Percentiles rank a stretch among this genome's conserved stretches.
Conservation (phyloP, 441 rosid genomes). For the Corymbia calophylla region DNA sequence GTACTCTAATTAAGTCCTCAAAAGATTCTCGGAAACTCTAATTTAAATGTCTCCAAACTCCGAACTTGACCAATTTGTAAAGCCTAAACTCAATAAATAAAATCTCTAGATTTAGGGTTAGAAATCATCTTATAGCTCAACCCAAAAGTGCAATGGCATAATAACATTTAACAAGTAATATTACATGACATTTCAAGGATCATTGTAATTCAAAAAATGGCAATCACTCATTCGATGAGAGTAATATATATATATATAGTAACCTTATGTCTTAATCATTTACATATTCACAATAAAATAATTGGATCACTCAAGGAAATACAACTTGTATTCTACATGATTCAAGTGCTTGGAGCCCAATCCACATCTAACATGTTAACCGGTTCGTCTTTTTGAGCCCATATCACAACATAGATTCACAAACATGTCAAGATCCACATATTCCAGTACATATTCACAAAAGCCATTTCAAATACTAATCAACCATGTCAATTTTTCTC, state of each 20-base stretch:
- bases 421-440: neutral
- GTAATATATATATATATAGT: neutral
- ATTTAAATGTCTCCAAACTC: neutral
- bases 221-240: neutral
- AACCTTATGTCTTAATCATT: neutral
- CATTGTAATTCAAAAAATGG: neutral
- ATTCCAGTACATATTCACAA: neutral
- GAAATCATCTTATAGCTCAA: neutral
- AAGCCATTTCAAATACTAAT: neutral
- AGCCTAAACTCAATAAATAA: neutral
- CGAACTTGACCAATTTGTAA: neutral
- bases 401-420: neutral
- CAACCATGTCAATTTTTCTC: neutral
- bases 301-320: neutral
- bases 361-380: neutral
- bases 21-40: neutral
- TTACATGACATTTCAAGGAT: neutral
- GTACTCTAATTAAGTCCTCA: neutral
- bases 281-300: neutral
- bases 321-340: neutral
- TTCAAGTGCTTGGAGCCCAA: neutral
- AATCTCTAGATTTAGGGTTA: neutral
- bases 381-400: neutral
- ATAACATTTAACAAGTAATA: neutral
- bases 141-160: neutral